Percentiles rank a stretch among this genome's conserved stretches.
Conservation (phyloP, 805 yeast genomes). For the Hanseniaspora mollemarum region DNA sequence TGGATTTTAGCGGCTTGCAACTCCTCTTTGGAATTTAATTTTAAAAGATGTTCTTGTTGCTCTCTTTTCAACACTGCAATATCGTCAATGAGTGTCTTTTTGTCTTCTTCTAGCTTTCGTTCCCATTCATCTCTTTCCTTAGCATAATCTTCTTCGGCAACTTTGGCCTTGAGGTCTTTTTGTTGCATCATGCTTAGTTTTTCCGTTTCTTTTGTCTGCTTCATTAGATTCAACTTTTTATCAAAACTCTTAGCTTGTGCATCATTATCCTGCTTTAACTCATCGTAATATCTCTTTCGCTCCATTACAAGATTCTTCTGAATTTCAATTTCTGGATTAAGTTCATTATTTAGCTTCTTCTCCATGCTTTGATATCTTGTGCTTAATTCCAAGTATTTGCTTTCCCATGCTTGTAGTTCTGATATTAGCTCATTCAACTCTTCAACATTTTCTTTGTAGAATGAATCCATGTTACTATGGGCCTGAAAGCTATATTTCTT, state of each 20-base stretch:
- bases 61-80: slow-evolving; percentile 23
- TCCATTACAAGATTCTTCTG: slow-evolving; percentile 24
- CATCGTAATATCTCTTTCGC: slow-evolving; percentile 21
- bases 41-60: slow-evolving; percentile 18
- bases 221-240: slow-evolving; percentile 16
- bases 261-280: background rate
- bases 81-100: slow-evolving; percentile 24
- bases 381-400: slow-evolving; percentile 22
- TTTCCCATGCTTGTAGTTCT: slow-evolving; percentile 23
- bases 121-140: slow-evolving; percentile 28
- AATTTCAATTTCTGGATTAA: slow-evolving; percentile 25
- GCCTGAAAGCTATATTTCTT: background rate
- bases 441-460: slow-evolving; percentile 27
- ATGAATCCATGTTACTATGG: slow-evolving; percentile 21
- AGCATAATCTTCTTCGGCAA: slow-evolving; percentile 32
- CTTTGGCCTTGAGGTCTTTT: slow-evolving; percentile 24
- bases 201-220: slow-evolving; percentile 17
- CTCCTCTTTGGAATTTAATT: slow-evolving; percentile 17
- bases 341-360: slow-evolving; percentile 20
- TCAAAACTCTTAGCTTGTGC: background rate
- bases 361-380: slow-evolving; percentile 20
- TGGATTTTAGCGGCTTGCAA: slow-evolving; percentile 13
- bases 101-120: slow-evolving; percentile 27
- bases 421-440: slow-evolving; percentile 27
- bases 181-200: slow-evolving; percentile 21